Evolutionary conservation across 139 green algal species (phyloP), one percentile per base, ranked within the genome.

Genomic region (Diplosphaera chodatii): DNA sequence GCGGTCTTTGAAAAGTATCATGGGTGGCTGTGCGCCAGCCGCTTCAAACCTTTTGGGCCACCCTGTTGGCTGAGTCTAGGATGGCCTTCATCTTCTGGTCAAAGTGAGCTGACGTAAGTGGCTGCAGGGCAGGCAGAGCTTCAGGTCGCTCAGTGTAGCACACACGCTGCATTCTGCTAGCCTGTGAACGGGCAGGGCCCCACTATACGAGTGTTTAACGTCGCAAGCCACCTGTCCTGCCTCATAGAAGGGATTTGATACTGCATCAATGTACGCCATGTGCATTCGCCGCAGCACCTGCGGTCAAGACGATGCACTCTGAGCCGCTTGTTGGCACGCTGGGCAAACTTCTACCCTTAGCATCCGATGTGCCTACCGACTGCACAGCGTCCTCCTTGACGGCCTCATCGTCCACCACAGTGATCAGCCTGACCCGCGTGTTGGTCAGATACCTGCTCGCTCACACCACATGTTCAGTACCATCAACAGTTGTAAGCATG

Each of bases 171-270:
- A n/a, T n/a, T n/a, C n/a, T n/a, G n/a, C n/a, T n/a, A n/a, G n/a
- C n/a, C n/a, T n/a, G n/a, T n/a, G n/a, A n/a, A n/a, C n/a, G n/a
- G n/a, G n/a, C n/a, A n/a, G n/a, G 15, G n/a, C n/a, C n/a, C n/a
- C n/a, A n/a, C n/a, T n/a, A n/a, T n/a, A n/a, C n/a, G n/a, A n/a
- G n/a, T n/a, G n/a, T n/a, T n/a, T n/a, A 4, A 28, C 4, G 25
- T n/a, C 23, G 10, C 55, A 63, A 6, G 6, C 37, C 10, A 79
- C 73, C n/a, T 71, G 66, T 70, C 70, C 71, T 1, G 65, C 32
- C 1, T 75, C 80, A 69, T 96, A 89, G 66, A 96, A 96, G 0
- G 91, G 91, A 74, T 97, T 95, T 27, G 80, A 92, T 3, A 87
- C 76, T 0, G 88, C 89, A 69, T 97, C 89, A 13, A 92, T 84